These are phyloP conservation scores for Craspedostauros australis DNA, from an alignment of 108 stramenopile genomes.

Conservation along the genomic window DNA sequence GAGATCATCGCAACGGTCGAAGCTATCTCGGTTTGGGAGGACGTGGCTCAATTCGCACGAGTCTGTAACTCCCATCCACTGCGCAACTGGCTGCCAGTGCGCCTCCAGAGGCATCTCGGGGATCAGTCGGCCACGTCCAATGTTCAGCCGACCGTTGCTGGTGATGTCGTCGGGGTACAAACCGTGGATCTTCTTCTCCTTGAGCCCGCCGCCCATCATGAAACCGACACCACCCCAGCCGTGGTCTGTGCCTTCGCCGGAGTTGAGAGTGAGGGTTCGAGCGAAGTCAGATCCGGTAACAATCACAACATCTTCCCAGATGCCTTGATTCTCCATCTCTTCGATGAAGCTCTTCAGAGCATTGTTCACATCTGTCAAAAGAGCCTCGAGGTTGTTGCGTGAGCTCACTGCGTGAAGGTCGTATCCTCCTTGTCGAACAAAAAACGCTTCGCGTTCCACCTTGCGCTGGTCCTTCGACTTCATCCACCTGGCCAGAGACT, in stretches of 20 bases:
- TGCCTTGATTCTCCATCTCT: constrained; percentile 39
- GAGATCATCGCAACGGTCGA: too few species aligned
- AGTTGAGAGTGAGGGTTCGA: constrained; percentile 62
- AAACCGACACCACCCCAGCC: constrained; percentile 29
- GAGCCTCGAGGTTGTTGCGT: constrained; percentile 13
- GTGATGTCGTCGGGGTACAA: constrained; percentile 31
- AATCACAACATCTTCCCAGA: constrained; percentile 45
- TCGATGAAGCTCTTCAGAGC: constrained; percentile 37
- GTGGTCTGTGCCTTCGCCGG: constrained; percentile 42
- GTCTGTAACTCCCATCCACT: constrained; percentile 47
- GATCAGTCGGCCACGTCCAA: constrained; percentile 47
- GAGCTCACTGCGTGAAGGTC: constrained; percentile 43
- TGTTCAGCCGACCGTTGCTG: constrained; percentile 6
- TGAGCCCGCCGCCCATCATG: constrained; percentile 25
- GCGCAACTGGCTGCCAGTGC: constrained; percentile 35
- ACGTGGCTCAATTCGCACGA: too few species aligned
- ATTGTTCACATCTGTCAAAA: constrained; percentile 30
- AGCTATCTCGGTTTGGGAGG: constrained; percentile 2
- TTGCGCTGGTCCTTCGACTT: constrained; percentile 29
- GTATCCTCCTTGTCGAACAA: constrained; percentile 40
- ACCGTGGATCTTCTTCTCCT: constrained; percentile 27
- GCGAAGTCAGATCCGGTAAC: constrained; percentile 60
- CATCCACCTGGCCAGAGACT: constrained; percentile 46
- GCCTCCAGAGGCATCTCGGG: constrained; percentile 46
- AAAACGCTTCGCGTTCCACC: constrained; percentile 47